Conservation (phyloP, 2,329 filamentous ascomycete genomes). For the Bertia moriformis region DNA sequence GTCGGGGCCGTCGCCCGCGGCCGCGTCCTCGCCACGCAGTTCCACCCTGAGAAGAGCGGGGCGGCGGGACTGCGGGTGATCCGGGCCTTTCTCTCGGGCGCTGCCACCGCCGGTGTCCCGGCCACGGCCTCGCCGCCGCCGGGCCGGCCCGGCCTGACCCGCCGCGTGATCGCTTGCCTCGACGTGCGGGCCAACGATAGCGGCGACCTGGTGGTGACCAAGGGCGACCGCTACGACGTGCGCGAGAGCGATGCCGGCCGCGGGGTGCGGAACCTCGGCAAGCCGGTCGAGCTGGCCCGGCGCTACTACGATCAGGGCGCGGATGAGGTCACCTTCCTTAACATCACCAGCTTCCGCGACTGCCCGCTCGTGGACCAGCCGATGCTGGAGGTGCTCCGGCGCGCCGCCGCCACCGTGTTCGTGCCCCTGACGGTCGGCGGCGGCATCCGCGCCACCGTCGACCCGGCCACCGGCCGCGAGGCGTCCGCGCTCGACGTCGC, state of each 20-base stretch:
- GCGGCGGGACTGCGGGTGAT: constrained; percentile 73
- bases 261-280: constrained; percentile 80
- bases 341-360: constrained; percentile 96
- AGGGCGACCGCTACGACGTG: constrained; percentile 97
- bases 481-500: constrained; percentile 84
- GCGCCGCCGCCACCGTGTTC: constrained; percentile 80
- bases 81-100: constrained; percentile 71
- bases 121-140: constrained; percentile 4
- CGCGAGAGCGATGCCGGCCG: constrained; percentile 63
- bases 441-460: constrained; percentile 82
- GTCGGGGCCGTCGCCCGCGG: constrained; percentile 76
- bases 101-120: constrained; percentile 18
- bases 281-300: constrained; percentile 86
- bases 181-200: constrained; percentile 90
- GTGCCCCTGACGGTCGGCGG: constrained; percentile 91
- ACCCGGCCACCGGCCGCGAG: constrained; percentile 63
- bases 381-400: constrained; percentile 86
- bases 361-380: constrained; percentile 82
- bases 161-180: constrained; percentile 85
- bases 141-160: constrained; percentile 52
- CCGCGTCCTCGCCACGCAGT: constrained; percentile 84
- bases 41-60: constrained; percentile 95
- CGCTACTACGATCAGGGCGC: constrained; percentile 93
- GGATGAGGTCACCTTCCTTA: constrained; percentile 93
- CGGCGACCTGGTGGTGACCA: constrained; percentile 91